Conservation (phyloP, 352 stramenopile species). For the Lagenidium sp. region DNA sequence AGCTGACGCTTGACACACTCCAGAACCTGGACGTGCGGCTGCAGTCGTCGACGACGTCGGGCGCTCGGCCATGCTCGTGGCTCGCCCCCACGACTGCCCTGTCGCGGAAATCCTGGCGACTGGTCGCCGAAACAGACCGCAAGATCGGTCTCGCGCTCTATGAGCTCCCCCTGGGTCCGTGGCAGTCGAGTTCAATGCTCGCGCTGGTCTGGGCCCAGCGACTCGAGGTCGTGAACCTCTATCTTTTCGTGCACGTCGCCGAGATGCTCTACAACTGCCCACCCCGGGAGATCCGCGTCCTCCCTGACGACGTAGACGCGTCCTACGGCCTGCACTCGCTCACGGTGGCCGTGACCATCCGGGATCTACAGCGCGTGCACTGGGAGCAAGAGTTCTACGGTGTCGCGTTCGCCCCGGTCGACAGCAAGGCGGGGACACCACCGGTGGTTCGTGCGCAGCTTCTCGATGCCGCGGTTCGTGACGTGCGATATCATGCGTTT, state of each 20-base stretch:
- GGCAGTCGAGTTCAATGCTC: slow-evolving; percentile 28
- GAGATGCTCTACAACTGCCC: slow-evolving; percentile 37
- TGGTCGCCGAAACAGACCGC: slow-evolving; percentile 25
- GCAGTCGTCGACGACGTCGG: slow-evolving; percentile 9
- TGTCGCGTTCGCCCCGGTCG: slow-evolving; percentile 2
- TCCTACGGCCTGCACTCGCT: slow-evolving; percentile 35
- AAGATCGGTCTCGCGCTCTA: slow-evolving; percentile 44
- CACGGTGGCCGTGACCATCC: slow-evolving; percentile 33
- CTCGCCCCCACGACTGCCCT: slow-evolving; percentile 2
- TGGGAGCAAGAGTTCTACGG: slow-evolving; percentile 46
- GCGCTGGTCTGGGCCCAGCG: slow-evolving; percentile 39
- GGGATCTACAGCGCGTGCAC: slow-evolving; percentile 25
- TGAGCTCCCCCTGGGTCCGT: slow-evolving; percentile 28
- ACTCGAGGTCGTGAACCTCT: slow-evolving; percentile 29
- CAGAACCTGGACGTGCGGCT: slow-evolving; percentile 11
- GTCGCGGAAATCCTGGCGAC: slow-evolving; percentile 21
- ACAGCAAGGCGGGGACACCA: slow-evolving; percentile 12
- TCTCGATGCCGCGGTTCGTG: slow-evolving; percentile 23
- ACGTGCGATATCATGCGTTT: not conserved
- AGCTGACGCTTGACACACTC: slow-evolving; percentile 10
- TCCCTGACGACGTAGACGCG: slow-evolving; percentile 26
- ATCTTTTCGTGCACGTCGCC: slow-evolving; percentile 34
- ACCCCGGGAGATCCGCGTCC: slow-evolving; percentile 19
- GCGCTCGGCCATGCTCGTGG: slow-evolving; percentile 1
- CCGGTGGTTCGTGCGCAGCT: slow-evolving; percentile 13